These are phyloP conservation scores for Pholiota adiposa DNA, from an alignment of 1,284 basidiomycete species.

Conservation along the genomic window DNA sequence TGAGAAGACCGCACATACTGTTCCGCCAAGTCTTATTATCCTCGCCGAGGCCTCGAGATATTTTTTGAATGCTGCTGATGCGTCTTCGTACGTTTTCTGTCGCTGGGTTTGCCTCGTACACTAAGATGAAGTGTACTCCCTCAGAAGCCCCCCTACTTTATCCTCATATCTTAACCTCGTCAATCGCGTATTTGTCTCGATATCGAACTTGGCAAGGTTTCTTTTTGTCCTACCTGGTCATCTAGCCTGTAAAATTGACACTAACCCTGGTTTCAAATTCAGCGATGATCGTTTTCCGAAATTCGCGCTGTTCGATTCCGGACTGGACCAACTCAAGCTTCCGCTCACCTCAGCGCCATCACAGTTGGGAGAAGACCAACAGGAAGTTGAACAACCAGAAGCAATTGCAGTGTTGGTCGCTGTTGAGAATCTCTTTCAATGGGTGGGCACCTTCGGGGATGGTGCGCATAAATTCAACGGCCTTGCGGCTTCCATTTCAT, in stretches of 20 bases:
- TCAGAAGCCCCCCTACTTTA: slow-evolving; percentile 33
- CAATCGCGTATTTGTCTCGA: slow-evolving; percentile 43
- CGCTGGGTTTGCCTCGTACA: neutral
- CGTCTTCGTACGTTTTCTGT: slow-evolving; percentile 29
- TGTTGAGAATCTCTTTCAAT: slow-evolving; percentile 49
- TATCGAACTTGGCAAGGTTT: slow-evolving; percentile 25
- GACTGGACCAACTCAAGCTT: slow-evolving; percentile 55
- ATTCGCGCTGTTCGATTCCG: slow-evolving; percentile 66
- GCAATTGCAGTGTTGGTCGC: slow-evolving; percentile 36
- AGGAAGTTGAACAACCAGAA: slow-evolving; percentile 16
- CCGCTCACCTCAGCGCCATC: slow-evolving; percentile 47
- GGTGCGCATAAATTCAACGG: slow-evolving; percentile 19
- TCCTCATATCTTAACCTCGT: slow-evolving; percentile 55
- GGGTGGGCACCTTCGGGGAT: slow-evolving; percentile 41
- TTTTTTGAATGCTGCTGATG: slow-evolving; percentile 40
- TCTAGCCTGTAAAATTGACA: neutral
- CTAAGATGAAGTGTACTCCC: neutral
- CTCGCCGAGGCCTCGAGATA: slow-evolving; percentile 68
- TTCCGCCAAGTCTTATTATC: slow-evolving; percentile 57
- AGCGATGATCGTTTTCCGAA: slow-evolving; percentile 27
- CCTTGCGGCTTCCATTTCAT: neutral
- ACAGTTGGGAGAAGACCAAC: slow-evolving; percentile 22
- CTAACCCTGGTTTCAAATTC: slow-evolving; percentile 10
- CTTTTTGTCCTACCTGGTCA: slow-evolving; percentile 26
- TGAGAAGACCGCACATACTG: slow-evolving; percentile 44